Evolutionary conservation across 2,329 filamentous ascomycete species (phyloP).

Genomic region (Fusarium sacchari): DNA sequence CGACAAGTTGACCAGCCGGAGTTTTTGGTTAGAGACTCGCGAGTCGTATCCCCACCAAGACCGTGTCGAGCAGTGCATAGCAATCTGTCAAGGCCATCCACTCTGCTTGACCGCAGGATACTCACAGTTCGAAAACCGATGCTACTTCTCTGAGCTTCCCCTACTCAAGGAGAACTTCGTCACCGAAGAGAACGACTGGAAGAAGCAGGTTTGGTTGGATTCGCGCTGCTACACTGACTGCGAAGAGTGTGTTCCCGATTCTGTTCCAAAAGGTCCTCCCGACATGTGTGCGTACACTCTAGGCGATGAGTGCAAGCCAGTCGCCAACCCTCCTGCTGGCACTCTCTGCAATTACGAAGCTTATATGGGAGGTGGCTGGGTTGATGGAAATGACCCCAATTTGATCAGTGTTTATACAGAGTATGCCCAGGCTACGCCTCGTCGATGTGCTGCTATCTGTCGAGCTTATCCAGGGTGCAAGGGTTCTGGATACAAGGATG

Average conservation of each 20-base stretch:
- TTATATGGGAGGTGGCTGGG: background rate
- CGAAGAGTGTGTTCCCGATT: background rate
- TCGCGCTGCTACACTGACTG: background rate
- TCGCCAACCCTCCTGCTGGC: background rate
- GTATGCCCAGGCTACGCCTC: background rate
- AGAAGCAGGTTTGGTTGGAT: background rate
- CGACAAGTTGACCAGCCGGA: background rate
- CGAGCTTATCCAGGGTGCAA: background rate
- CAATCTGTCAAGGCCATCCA: constrained; percentile 1
- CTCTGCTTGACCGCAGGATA: background rate
- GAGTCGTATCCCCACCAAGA: constrained; percentile 2
- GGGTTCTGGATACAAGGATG: constrained; percentile 11
- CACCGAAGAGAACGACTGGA: background rate
- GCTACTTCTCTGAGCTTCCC: background rate
- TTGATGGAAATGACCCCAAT: background rate
- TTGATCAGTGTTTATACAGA: background rate
- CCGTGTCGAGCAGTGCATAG: background rate
- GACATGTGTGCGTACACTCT: background rate
- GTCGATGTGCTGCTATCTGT: constrained; percentile 11
- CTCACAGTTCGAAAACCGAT: background rate
- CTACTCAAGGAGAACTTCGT: background rate
- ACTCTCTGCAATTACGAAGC: background rate
- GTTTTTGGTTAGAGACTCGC: background rate
- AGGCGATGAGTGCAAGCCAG: background rate
- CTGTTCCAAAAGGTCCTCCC: background rate